Base-by-base conservation (phyloP, 2,329 filamentous ascomycete species). In the Leptographium lundbergii region DNA sequence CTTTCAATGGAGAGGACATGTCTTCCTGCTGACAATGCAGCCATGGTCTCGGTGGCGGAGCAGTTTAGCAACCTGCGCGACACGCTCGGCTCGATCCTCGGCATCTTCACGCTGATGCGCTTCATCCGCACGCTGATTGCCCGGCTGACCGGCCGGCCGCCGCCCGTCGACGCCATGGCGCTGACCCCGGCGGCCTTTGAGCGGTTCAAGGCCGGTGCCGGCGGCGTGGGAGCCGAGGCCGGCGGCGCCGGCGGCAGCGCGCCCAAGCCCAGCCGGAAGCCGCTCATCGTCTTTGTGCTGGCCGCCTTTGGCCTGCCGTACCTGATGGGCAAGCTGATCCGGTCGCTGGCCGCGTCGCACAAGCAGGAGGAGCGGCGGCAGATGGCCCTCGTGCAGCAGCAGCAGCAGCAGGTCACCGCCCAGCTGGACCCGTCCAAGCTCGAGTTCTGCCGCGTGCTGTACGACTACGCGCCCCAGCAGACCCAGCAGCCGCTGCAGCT, bases 11-110 rank as follows among this genome's bases (percentile, higher is more conserved):
- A 5, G 19, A 32, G 22, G 13, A 68, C 87, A 73, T 36, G 27
- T 54, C 13, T 32, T 14, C 4, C 13, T 48, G 19, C 22, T 53
- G 51, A 66, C 64, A 19, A 24, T n/a, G 7, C 63, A 94, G 94
- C 94, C 59, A 97, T 99, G 91, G 89, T 99, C 47, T 94, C 92
- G 10, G 95, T 99, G 47, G 94, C 94, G 56, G 95, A 99, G 71
- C 94, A 99, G 71, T 95, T 99, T 66, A 88, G 91, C 61, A 96
- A 92, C 67, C 78, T 99, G 55, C 87, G 91, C 64, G 91, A 95
- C 69, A 96, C 92, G 0, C 82, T 99, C 17, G 94, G 95, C 63
- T 96, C 91, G 3, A 86, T 96, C 13, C 77, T 99, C 47, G 94
- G 94, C 48, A 96, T 99, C 69, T 99, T 96, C 74, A 95, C 94